Conservation (phyloP, 192 early-diverging fungal species). For the Linnemannia exigua region DNA sequence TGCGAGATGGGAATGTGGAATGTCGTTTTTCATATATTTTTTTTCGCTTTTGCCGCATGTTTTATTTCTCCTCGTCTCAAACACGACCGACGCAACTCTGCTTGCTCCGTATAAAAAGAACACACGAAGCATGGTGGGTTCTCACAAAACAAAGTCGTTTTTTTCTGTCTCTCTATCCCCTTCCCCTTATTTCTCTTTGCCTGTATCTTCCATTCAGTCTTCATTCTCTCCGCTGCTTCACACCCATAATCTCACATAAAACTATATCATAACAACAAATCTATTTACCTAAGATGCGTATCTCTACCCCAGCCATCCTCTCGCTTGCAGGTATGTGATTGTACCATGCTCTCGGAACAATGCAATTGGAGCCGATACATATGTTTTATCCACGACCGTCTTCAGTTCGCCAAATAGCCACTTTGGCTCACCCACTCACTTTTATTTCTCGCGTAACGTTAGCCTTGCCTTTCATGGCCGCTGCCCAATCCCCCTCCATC, state of each 20-base stretch:
- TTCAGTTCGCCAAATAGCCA: no score
- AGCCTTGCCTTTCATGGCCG: constrained; percentile 34
- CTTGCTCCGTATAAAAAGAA: background rate
- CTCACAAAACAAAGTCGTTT: no score
- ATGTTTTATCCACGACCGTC: no score
- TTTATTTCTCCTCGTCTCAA: constrained; percentile 16
- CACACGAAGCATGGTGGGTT: background rate
- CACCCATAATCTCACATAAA: background rate
- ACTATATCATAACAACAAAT: background rate
- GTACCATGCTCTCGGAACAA: background rate
- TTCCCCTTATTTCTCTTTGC: background rate
- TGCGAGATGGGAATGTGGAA: constrained; percentile 27
- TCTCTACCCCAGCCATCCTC: constrained; percentile 18
- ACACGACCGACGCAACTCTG: constrained; percentile 20
- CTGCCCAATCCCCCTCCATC: constrained; percentile 6
- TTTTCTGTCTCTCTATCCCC: background rate
- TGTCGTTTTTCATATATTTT: background rate
- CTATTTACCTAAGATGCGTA: constrained; percentile 26
- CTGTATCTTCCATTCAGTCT: background rate
- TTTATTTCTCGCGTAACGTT: background rate
- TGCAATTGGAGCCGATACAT: background rate
- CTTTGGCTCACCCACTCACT: no score
- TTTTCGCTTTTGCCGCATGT: background rate
- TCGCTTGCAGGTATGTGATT: constrained; percentile 33
- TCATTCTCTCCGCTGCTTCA: no score